Evolutionary conservation across 148 eudicot genomes (phyloP).

Genomic region (Chenopodium suecicum): DNA sequence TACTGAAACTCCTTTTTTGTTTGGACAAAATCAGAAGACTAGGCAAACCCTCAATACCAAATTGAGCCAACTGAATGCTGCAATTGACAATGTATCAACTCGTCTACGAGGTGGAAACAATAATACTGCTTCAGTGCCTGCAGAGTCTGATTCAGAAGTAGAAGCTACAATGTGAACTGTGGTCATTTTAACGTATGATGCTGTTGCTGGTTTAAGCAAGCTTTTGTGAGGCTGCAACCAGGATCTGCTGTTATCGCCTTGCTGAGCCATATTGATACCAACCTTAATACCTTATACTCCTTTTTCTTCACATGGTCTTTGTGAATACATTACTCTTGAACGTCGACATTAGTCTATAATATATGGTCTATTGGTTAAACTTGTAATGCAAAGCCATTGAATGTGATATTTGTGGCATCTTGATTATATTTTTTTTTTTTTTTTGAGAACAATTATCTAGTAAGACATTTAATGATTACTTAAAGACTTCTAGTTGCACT

Average conservation of each 20-base stretch:
- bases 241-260: background rate
- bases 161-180: constrained; percentile 55
- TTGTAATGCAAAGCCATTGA: constrained; percentile 1
- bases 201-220: background rate
- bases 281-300: background rate
- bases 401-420: too few species aligned
- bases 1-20: background rate
- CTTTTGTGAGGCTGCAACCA: constrained; percentile 14
- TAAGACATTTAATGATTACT: background rate
- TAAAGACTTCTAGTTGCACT: background rate
- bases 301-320: background rate
- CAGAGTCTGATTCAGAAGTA: constrained; percentile 54
- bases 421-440: background rate
- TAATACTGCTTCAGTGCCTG: constrained; percentile 51
- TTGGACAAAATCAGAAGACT: constrained; percentile 49
- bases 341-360: background rate
- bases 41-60: constrained; percentile 66
- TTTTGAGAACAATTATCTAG: background rate
- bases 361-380: constrained; percentile 1
- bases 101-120: constrained; percentile 73
- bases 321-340: background rate
- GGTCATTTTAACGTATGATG: constrained; percentile 9
- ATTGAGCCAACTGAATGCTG: constrained; percentile 76
- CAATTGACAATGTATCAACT: constrained; percentile 87
- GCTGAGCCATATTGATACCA: background rate